Evolutionary conservation across 225 moss, liverwort and hornwort genomes (phyloP).

Genomic region (Lunularia cruciata): DNA sequence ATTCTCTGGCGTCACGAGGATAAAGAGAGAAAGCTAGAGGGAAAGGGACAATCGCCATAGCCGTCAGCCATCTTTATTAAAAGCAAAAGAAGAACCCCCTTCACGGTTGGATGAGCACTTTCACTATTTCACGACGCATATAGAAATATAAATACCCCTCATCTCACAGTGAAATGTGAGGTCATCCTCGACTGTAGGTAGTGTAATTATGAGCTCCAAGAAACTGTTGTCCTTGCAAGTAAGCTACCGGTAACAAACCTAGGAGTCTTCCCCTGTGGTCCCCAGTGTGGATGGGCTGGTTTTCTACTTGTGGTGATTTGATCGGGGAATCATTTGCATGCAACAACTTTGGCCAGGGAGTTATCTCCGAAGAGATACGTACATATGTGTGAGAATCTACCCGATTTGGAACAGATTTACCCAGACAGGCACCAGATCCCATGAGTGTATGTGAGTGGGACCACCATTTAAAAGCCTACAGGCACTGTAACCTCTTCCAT

Average conservation of each 20-base stretch:
- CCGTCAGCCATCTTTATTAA: conserved; percentile 1
- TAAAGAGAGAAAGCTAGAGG: not conserved
- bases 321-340: conserved; percentile 19
- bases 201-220: not conserved
- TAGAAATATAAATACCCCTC: not conserved
- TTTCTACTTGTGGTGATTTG: not conserved
- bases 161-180: conserved; percentile 4
- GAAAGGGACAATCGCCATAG: conserved; percentile 1
- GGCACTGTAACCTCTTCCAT: not conserved
- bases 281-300: not conserved
- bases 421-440: not conserved
- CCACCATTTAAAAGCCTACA: not conserved
- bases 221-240: conserved; percentile 7
- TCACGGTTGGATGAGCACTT: not conserved
- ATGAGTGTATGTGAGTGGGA: conserved; percentile 2
- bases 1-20: conserved; percentile 14
- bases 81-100: not conserved
- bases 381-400: not conserved
- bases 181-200: not conserved
- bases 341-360: conserved; percentile 3
- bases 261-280: not conserved
- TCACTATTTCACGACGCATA: not conserved
- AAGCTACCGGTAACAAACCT: conserved; percentile 7
- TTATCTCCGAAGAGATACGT: not conserved
- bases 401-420: not conserved